Base-by-base conservation (phyloP, 2,329 filamentous ascomycete species). In the Metarhizium rileyi region DNA sequence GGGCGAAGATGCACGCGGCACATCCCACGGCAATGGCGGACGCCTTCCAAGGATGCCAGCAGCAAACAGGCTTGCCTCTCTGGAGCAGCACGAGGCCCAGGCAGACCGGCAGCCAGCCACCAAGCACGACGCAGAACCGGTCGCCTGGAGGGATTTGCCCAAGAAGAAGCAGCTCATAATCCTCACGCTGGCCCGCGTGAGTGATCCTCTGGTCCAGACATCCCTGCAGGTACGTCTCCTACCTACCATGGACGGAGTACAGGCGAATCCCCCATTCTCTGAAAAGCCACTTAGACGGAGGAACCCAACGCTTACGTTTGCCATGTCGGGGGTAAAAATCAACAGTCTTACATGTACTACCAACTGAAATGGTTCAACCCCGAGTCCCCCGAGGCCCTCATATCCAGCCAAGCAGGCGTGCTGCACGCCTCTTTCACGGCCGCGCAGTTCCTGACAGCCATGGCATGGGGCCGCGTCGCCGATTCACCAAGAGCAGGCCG, bases 151-250 rank as follows among this genome's bases (percentile, higher is more conserved):
- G 38, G 81, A 85, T 12, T 71, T 95, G 1, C 90, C 90, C 0
- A 76, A 79, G 51, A 94, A 90, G 65, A 74, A 80, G 43, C 89
- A 95, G 66, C 75, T 95, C 20, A 69, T 84, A 27, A 83, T 95
- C 50, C 74, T 95, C 46, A 89, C 85, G 0, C 69, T 94, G 42
- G 84, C 88, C 8, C 81, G 90, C 26, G 71, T 95, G 22, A 88
- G 86, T 10, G 90, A 95, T 62, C 89, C 89, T 3, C 70, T 95
- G 33, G 86, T 87, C 0, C 86, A 93, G 61, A 90, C 86, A 1
- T 87, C 83, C 12, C 66, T 90, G 8, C 74, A 75, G 66, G 71
- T 71, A 61, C 42, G 52, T 41, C 6, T 28, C n/a, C 47, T 20
- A 36, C 4, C 20, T 23, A 10, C 16, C 9, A 36, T n/a, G n/a